Evolutionary conservation across 106 monocot genomes (phyloP).

Genomic region (Dendrobium chrysotoxum): DNA sequence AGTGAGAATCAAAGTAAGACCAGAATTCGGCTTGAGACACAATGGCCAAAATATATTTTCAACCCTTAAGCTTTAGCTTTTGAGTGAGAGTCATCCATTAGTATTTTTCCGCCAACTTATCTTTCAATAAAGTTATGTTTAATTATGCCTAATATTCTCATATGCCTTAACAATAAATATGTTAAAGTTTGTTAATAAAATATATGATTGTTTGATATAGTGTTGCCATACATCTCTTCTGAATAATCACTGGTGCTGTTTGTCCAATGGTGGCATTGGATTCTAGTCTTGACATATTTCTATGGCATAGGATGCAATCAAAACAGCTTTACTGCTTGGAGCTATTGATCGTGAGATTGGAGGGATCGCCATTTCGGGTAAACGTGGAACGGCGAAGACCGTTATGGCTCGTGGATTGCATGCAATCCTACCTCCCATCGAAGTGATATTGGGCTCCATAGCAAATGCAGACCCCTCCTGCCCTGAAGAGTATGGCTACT

Average conservation of each 20-base stretch:
- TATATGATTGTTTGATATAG: neutral
- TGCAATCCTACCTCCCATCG: constrained; percentile 94
- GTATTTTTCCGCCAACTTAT: neutral
- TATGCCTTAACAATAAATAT: neutral
- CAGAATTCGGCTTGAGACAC: neutral
- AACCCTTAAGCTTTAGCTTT: neutral
- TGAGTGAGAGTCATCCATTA: neutral
- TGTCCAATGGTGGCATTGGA: neutral
- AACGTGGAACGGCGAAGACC: constrained; percentile 94
- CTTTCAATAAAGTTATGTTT: neutral
- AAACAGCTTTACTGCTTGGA: constrained; percentile 88
- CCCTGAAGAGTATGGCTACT: constrained; percentile 70
- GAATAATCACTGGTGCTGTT: neutral
- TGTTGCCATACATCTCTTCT: neutral
- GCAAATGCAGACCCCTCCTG: constrained; percentile 73
- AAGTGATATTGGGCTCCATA: constrained; percentile 81
- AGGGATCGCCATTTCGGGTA: constrained; percentile 93
- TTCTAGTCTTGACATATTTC: neutral
- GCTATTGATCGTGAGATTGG: constrained; percentile 96
- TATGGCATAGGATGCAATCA: constrained; percentile 77
- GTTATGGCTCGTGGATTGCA: constrained; percentile 98
- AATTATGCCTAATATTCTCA: neutral
- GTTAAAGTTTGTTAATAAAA: neutral
- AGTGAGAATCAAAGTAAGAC: neutral
- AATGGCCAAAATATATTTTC: neutral